Evolutionary conservation across 169 alveolate genomes (phyloP).

Genomic region (Plasmodium coatneyi): DNA sequence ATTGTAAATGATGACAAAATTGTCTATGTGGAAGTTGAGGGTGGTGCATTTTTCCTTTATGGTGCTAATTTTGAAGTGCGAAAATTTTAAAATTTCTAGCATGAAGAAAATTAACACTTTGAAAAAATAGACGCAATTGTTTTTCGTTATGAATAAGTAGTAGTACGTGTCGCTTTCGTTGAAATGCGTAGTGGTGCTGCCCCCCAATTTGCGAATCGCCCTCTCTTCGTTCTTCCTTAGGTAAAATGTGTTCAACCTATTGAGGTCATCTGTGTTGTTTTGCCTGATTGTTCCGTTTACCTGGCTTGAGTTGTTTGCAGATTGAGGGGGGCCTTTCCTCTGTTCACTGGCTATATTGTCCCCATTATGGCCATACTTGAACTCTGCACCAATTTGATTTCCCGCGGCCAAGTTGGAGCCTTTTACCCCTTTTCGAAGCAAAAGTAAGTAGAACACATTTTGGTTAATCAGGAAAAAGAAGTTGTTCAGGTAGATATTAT

Average conservation of each 20-base stretch:
- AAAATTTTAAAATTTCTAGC: constrained; percentile 46
- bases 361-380: neutral
- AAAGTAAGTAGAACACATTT: constrained; percentile 45
- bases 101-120: constrained; percentile 34
- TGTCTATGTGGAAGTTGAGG: constrained; percentile 28
- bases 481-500: constrained; percentile 51
- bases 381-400: neutral
- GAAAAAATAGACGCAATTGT: constrained; percentile 56
- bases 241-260: constrained; percentile 23
- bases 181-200: neutral
- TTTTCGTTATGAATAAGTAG: constrained; percentile 63
- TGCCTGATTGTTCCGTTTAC: neutral
- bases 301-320: neutral
- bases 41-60: constrained; percentile 13
- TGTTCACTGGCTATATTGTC: neutral
- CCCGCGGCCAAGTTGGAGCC: neutral
- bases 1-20: constrained; percentile 51
- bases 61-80: constrained; percentile 15
- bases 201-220: neutral
- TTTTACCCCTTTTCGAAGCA: constrained; percentile 2
- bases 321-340: neutral
- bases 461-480: constrained; percentile 47
- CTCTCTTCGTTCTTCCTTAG: constrained; percentile 14
- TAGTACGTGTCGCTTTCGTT: constrained; percentile 41
- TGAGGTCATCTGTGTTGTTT: neutral